Evolutionary conservation across 1,284 basidiomycete genomes (phyloP).

Genomic region (Rhodotorula glutinis): DNA sequence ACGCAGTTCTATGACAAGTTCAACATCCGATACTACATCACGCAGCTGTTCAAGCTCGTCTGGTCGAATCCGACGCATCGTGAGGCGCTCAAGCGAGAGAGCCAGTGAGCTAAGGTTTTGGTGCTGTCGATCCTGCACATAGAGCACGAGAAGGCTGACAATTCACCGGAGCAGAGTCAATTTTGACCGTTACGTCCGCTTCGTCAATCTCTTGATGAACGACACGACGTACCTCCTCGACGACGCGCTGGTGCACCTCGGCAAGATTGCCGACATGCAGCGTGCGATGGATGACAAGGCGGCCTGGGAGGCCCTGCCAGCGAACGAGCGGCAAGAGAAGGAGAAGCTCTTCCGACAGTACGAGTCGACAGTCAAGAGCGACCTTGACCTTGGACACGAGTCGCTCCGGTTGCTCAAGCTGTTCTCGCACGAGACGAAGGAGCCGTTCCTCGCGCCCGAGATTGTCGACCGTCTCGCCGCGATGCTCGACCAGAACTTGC

Average conservation of each 20-base stretch:
- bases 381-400: constrained; percentile 79
- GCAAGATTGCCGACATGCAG: constrained; percentile 83
- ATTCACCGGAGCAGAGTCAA: constrained; percentile 54
- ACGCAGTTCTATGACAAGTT: constrained; percentile 99
- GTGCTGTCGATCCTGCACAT: too few species aligned
- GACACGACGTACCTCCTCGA: constrained; percentile 98
- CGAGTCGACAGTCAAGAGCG: constrained; percentile 78
- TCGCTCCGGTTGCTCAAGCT: constrained; percentile 85
- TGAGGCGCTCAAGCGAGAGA: constrained; percentile 72
- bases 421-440: constrained; percentile 86
- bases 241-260: constrained; percentile 84
- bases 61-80: constrained; percentile 87
- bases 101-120: constrained; percentile 62
- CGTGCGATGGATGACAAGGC: constrained; percentile 72
- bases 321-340: constrained; percentile 75
- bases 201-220: constrained; percentile 98
- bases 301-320: constrained; percentile 64
- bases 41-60: constrained; percentile 76
- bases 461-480: constrained; percentile 94
- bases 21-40: constrained; percentile 55
- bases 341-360: constrained; percentile 72
- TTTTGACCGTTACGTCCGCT: constrained; percentile 86
- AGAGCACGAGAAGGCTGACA: too few species aligned
- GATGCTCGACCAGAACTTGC: constrained; percentile 94
- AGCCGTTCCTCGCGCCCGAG: constrained; percentile 92